phyloP scores from a whole-genome alignment of 305 asterid species.

The Fraxinus paxiana region DNA sequence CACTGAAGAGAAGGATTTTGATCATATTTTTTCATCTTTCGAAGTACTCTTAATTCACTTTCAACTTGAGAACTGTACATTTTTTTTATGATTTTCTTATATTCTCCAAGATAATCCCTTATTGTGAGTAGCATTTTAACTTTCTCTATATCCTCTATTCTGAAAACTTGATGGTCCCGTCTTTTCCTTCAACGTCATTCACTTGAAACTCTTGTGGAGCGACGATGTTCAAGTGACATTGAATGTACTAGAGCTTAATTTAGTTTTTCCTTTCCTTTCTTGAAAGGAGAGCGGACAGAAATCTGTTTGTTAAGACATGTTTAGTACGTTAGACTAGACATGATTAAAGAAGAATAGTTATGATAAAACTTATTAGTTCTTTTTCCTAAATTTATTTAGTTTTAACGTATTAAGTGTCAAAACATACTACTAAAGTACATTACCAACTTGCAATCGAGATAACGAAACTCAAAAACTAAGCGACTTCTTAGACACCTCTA shows the following conservation, averaged over 20 bases:
- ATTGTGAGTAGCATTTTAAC: neutral
- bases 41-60: neutral
- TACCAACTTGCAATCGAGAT: neutral
- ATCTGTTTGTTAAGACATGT: neutral
- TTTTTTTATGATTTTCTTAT: neutral
- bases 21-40: neutral
- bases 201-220: neutral
- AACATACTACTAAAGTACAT: neutral
- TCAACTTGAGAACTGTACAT: neutral
- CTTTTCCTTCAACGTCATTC: neutral
- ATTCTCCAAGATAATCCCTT: neutral
- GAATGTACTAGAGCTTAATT: neutral
- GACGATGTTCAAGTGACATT: neutral
- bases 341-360: neutral
- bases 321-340: neutral
- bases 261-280: neutral
- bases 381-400: neutral
- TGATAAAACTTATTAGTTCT: neutral
- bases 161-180: neutral
- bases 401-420: neutral
- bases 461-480: neutral
- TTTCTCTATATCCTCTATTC: neutral
- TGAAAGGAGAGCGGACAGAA: neutral
- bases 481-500: neutral
- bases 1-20: neutral